Evolutionary conservation across 1,139 yeast genomes (phyloP).

Genomic region (Casaregolazyma lundiana): DNA sequence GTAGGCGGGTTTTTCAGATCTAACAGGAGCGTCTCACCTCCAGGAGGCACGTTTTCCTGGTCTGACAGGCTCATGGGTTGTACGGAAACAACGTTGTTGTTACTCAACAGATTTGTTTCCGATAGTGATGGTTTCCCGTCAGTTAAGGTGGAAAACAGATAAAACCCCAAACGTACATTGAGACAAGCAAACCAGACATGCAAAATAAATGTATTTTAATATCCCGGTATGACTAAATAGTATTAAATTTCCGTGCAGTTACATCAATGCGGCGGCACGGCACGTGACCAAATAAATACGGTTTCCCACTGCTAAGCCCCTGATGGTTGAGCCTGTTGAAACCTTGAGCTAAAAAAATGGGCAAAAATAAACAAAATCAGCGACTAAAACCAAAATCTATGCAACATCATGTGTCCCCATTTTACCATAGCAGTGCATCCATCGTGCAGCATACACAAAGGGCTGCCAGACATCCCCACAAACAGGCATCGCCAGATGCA

Average conservation of each 20-base stretch:
- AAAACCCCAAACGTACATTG: not conserved
- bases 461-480: constrained; percentile 37
- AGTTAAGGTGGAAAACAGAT: not conserved
- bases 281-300: not conserved
- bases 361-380: too few species aligned
- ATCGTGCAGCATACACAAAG: constrained; percentile 38
- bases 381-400: not conserved
- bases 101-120: too few species aligned
- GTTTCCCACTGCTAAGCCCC: not conserved
- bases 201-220: too few species aligned
- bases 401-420: not conserved
- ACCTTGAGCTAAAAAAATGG: not conserved
- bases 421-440: constrained; percentile 23
- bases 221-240: too few species aligned
- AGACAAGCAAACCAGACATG: too few species aligned
- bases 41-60: not conserved
- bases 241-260: too few species aligned
- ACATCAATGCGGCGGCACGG: not conserved
- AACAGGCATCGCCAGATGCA: constrained; percentile 30
- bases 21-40: not conserved
- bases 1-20: not conserved
- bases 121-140: not conserved
- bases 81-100: not conserved
- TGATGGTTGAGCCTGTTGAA: not conserved
- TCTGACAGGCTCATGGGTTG: not conserved